These are phyloP conservation scores for Fusarium ambrosium DNA, from an alignment of 2,329 filamentous ascomycete species.

Conservation along the genomic window DNA sequence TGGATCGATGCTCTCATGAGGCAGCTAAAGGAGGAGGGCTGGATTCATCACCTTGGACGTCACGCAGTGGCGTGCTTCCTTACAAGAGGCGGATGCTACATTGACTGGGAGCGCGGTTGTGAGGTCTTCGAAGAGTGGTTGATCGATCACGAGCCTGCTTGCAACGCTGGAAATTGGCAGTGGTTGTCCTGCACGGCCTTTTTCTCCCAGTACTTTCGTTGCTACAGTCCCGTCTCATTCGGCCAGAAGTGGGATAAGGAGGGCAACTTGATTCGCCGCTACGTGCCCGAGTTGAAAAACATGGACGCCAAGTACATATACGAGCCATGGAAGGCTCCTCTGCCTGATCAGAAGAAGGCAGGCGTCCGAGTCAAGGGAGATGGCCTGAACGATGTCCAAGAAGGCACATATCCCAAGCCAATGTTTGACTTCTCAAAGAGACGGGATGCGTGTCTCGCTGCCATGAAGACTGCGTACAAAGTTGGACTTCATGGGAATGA, in stretches of 20 bases:
- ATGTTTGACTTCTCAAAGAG: conserved; percentile 82
- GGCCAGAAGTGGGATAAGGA: conserved; percentile 82
- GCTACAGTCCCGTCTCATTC: conserved; percentile 79
- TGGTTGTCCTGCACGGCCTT: conserved; percentile 84
- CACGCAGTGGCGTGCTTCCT: conserved; percentile 86
- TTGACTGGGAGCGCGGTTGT: conserved; percentile 83
- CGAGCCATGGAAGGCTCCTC: conserved; percentile 82
- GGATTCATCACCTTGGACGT: conserved; percentile 84
- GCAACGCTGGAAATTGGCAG: conserved; percentile 83
- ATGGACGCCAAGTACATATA: conserved; percentile 80
- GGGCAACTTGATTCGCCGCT: conserved; percentile 73
- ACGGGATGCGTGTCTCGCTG: conserved; percentile 72
- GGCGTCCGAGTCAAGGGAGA: conserved; percentile 72
- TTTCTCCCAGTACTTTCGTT: conserved; percentile 78
- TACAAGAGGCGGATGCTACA: conserved; percentile 83
- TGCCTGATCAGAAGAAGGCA: conserved; percentile 76
- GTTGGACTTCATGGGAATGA: conserved; percentile 76
- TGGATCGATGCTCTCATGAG: conserved; percentile 88
- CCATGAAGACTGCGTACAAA: conserved; percentile 78
- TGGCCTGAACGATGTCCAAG: conserved; percentile 57
- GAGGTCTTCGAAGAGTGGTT: conserved; percentile 84
- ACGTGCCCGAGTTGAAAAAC: conserved; percentile 74
- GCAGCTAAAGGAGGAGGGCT: conserved; percentile 78
- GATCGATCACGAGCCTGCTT: conserved; percentile 80
- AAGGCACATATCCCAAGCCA: conserved; percentile 75